phyloP scores from a whole-genome alignment of 192 early-diverging fungal genomes.

The Funneliformis mosseae region DNA sequence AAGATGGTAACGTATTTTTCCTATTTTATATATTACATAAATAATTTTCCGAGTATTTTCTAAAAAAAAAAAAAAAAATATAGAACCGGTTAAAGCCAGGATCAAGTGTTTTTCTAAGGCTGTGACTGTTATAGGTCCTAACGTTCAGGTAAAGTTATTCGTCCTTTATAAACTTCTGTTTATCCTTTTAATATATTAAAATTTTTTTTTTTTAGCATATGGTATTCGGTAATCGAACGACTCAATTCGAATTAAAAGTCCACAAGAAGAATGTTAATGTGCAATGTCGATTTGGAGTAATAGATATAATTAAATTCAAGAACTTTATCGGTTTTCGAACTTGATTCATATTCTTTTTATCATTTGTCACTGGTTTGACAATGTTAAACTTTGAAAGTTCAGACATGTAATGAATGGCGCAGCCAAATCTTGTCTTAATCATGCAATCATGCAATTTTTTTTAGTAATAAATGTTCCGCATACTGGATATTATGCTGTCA shows the following conservation, averaged over 20 bases:
- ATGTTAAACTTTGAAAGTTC: no score
- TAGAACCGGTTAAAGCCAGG: background rate
- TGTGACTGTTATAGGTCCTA: slow-evolving; percentile 1
- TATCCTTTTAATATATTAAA: background rate
- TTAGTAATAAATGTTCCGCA: no score
- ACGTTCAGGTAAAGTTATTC: slow-evolving; percentile 5
- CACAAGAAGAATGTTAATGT: background rate
- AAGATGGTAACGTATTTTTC: background rate
- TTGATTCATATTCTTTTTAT: background rate
- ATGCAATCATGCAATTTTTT: no score
- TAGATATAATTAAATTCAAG: background rate
- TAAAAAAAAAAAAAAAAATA: slow-evolving; percentile 2
- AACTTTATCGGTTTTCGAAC: background rate
- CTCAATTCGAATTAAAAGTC: background rate
- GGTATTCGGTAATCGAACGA: background rate
- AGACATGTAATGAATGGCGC: no score
- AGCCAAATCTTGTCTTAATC: no score
- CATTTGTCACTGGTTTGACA: background rate
- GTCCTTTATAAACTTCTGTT: no score
- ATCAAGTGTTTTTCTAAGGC: background rate
- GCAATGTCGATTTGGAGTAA: background rate
- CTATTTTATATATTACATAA: background rate
- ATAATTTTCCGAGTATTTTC: background rate
- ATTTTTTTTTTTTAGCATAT: background rate
- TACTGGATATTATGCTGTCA: no score